A percentile compares a stretch with the other conserved stretches of the same genome.
These are phyloP conservation scores for Sicyos edulis DNA, from an alignment of 306 rosid genomes.

Conservation along the genomic window DNA sequence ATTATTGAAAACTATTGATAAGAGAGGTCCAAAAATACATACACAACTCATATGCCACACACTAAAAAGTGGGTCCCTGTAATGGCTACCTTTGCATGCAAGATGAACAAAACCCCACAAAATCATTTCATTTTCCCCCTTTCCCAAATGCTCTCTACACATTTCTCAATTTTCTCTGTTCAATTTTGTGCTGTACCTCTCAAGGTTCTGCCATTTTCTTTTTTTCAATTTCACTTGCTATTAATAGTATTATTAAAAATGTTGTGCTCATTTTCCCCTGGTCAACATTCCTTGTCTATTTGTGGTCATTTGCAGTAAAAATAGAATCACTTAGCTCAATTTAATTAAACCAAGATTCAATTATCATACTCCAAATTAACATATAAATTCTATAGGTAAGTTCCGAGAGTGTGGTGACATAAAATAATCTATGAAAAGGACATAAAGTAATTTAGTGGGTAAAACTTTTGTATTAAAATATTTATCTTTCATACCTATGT, in stretches of 20 bases:
- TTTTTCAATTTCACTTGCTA: background rate
- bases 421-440: too few relatives aligned
- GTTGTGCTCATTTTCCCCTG: background rate
- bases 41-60: conserved; percentile 1
- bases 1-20: background rate
- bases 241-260: background rate
- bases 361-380: background rate
- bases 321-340: too few relatives aligned
- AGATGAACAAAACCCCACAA: background rate
- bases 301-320: too few relatives aligned
- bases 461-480: background rate
- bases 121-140: background rate
- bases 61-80: conserved; percentile 3
- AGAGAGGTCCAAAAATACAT: conserved; percentile 12
- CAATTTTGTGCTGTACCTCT: background rate
- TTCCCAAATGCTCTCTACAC: background rate
- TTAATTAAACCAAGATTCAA: too few relatives aligned
- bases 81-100: conserved; percentile 15
- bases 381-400: background rate
- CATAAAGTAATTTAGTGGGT: too few relatives aligned
- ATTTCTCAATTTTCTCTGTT: background rate
- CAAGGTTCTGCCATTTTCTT: background rate
- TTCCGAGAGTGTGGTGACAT: background rate
- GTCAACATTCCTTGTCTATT: too few relatives aligned
- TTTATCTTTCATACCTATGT: too few relatives aligned